phyloP scores from a whole-genome alignment of 2,329 filamentous ascomycete genomes.

The Fusarium mexicanum region DNA sequence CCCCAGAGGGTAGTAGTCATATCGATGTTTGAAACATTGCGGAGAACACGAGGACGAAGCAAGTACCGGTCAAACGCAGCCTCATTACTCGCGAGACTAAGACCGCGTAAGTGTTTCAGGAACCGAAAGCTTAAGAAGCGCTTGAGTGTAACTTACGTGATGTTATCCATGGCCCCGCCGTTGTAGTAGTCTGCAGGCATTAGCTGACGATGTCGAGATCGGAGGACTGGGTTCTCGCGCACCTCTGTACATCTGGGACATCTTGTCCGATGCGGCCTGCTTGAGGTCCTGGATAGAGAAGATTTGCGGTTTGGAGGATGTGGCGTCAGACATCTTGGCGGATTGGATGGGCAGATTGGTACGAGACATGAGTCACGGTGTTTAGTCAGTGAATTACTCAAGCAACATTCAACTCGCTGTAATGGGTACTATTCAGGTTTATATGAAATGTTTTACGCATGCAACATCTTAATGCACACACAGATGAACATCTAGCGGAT shows the following conservation, averaged over 20 bases:
- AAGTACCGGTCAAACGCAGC: background rate
- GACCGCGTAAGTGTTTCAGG: background rate
- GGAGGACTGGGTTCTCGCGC: too few species aligned
- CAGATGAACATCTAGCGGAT: background rate
- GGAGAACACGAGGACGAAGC: background rate
- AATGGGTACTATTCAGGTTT: background rate
- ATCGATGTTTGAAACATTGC: background rate
- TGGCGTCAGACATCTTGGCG: background rate
- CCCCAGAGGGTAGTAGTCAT: background rate
- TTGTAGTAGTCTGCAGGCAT: background rate
- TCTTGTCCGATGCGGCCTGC: slow-evolving; percentile 1
- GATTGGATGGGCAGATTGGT: background rate
- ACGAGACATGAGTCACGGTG: background rate
- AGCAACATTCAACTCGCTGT: background rate
- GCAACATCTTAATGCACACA: background rate
- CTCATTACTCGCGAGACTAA: background rate
- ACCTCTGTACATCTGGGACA: slow-evolving; percentile 5
- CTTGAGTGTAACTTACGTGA: background rate
- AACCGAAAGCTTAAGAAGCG: background rate
- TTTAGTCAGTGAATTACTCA: background rate
- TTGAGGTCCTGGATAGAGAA: slow-evolving; percentile 2
- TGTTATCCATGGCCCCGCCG: background rate
- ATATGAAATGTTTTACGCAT: background rate
- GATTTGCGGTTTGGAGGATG: background rate
- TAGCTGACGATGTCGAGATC: background rate